phyloP scores from a whole-genome alignment of 169 alveolate genomes.

The Amoebophrya sp. region DNA sequence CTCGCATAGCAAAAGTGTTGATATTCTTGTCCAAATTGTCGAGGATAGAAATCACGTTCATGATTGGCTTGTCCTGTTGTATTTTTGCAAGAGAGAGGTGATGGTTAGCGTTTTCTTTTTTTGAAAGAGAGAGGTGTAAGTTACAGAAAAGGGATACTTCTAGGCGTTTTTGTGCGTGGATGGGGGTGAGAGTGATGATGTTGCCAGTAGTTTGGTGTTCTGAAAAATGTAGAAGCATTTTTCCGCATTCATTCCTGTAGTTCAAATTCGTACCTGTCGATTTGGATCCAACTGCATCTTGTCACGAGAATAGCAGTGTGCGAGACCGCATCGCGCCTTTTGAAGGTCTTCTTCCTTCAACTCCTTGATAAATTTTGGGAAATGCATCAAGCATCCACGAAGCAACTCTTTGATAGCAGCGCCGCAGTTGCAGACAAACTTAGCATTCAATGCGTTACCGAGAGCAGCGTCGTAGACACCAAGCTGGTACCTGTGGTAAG shows the following conservation, averaged over 20 bases:
- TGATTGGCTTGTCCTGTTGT: constrained; percentile 87
- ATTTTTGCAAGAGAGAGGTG: no score
- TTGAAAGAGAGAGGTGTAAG: no score
- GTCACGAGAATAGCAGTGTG: constrained; percentile 84
- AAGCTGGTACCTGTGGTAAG: background rate
- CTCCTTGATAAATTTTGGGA: constrained; percentile 38
- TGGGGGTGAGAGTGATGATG: no score
- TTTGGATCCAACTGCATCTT: constrained; percentile 87
- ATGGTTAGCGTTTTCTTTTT: no score
- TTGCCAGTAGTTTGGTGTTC: no score
- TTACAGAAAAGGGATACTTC: no score
- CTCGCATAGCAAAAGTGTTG: constrained; percentile 98
- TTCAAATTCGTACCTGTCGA: constrained; percentile 74
- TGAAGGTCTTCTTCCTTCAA: constrained; percentile 37
- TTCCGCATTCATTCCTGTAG: no score
- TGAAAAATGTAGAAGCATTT: no score
- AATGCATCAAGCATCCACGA: constrained; percentile 44
- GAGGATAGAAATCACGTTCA: constrained; percentile 87
- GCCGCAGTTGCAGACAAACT: constrained; percentile 42
- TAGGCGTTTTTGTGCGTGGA: no score
- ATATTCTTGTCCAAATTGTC: constrained; percentile 91
- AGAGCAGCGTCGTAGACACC: constrained; percentile 46
- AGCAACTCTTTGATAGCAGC: constrained; percentile 41
- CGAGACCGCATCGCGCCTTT: constrained; percentile 44
- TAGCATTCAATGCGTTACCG: constrained; percentile 45